Evolutionary conservation across 2,329 filamentous ascomycete genomes (phyloP).

Genomic region (Didymellaceae sp.): DNA sequence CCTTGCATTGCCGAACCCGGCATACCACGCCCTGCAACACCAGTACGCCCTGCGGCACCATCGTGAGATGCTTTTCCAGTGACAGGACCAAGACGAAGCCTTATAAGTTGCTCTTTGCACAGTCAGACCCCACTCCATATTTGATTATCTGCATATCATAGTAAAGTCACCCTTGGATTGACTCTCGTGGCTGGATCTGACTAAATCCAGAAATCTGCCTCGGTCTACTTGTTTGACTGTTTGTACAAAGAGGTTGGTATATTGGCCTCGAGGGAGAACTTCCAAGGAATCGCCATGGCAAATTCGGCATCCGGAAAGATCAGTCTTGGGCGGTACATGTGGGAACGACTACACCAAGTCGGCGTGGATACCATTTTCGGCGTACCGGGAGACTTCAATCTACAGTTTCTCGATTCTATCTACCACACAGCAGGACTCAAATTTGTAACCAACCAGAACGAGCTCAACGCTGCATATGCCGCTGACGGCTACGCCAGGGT

Average conservation of each 20-base stretch:
- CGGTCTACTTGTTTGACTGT: too few species aligned
- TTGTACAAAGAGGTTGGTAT: too few species aligned
- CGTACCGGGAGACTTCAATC: slow-evolving; percentile 43
- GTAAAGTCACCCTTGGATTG: too few species aligned
- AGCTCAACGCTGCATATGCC: slow-evolving; percentile 65
- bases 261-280: too few species aligned
- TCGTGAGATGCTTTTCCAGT: too few species aligned
- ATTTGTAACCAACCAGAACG: slow-evolving; percentile 63
- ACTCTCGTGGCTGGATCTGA: not conserved
- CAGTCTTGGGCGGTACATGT: slow-evolving; percentile 52
- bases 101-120: too few species aligned
- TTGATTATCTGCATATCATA: too few species aligned
- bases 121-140: too few species aligned
- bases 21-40: too few species aligned
- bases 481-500: slow-evolving; percentile 65
- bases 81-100: too few species aligned
- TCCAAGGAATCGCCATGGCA: slow-evolving; percentile 1
- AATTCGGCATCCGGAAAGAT: slow-evolving; percentile 38
- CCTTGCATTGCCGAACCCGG: too few species aligned
- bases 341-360: slow-evolving; percentile 51
- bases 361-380: slow-evolving; percentile 52
- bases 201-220: not conserved
- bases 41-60: too few species aligned
- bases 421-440: slow-evolving; percentile 49
- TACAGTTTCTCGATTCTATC: slow-evolving; percentile 53